Base-by-base conservation (phyloP, 306 rosid species). In the Abrus precatorius region DNA sequence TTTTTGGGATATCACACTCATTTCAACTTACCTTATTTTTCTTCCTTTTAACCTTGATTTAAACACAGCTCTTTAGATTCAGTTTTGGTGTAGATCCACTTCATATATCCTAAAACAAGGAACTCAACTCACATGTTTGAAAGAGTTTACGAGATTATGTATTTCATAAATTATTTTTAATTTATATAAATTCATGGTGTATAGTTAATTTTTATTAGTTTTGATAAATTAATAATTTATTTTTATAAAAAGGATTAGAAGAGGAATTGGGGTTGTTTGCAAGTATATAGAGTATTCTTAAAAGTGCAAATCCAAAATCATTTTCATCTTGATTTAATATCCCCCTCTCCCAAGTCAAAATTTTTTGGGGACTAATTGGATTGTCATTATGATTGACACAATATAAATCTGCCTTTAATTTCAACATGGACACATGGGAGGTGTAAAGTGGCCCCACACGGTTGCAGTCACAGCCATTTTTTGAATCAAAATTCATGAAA, bases 401-500 rank as follows among this genome's bases (percentile, higher is more conserved):
- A 66, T 13, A 73, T 30, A 70, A 66, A 69, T 30, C 10, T 65
- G 49, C 63, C 69, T 76, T 69, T 83, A 28, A 71, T 69, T 70
- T 69, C 76, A 75, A 67, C 36, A 76, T 56, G 80, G 64, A 57
- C 80, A 76, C 83, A 76, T 80, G 70, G 66, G 38, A 79, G 69
- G 57, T 47, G 72, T 52, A 70, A 75, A 70, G 49, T 59, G 88
- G 71, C 74, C 90, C 93, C 86, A 82, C 80, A 55, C 9, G 49
- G 55, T 60, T 61, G 81, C 50, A 32, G 13, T 53, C 30, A 83
- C 75, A 72, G 65, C 88, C 29, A 85, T 52, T 76, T 90, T 88
- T 89, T 85, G 70, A 87, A 89, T 45, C 59, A 73, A 87, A 89
- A 83, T 53, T 75, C 72, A 52, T 74, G 80, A 79, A 78, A 84